Evolutionary conservation across 768 basidiomycete species (phyloP), one percentile per base, ranked within the genome.

Genomic region (Tephrocybe sp.): DNA sequence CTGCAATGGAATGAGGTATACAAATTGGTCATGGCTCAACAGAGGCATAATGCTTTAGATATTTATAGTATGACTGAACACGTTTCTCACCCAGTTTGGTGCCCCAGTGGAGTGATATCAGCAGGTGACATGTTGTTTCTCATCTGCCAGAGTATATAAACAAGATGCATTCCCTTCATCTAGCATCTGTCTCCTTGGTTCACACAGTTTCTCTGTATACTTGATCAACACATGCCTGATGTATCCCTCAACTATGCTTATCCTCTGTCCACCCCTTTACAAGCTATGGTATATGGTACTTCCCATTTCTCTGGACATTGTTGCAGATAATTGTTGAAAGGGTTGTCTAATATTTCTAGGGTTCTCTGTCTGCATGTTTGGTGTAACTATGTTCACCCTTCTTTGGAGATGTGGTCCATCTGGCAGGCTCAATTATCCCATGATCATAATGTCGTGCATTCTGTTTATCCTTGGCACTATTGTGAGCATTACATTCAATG

Each of bases 321-420:
- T 7, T 36, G 5, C 20, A 6, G 20, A 36, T 15, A 10, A 12
- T 15, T 12, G 5, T 39, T 17, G 18, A 39, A 39, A 36, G 6
- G 7, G 34, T 5, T 30, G 28, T 11, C 28, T 30, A 5, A 11
- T 30, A 21, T 15, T 18, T 33, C 3, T n/a, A 48, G 47, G 47
- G 11, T 28, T 48, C 18, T 48, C 47, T 18, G 8, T 48, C 24
- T 48, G 11, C 37, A 39, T 48, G 47, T 48, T 48, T 25, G 47
- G 47, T 3, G 18, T 37, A 11, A 48, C 47, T 11, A 25, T 38
- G 12, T 26, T 38, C 25, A 18, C 23, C 17, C 37, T 48, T 11
- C 12, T 48, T 4, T 15, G 18, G 21, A n/a, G 38, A 5, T 34
- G 37, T 25, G 25, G 17, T 1, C 10, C 21, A 4, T 39, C 36